Percentiles rank a stretch among this genome's conserved stretches.
These are phyloP conservation scores for Ogataea trehaloabstinens DNA, from an alignment of 805 yeast genomes.

Conservation along the genomic window DNA sequence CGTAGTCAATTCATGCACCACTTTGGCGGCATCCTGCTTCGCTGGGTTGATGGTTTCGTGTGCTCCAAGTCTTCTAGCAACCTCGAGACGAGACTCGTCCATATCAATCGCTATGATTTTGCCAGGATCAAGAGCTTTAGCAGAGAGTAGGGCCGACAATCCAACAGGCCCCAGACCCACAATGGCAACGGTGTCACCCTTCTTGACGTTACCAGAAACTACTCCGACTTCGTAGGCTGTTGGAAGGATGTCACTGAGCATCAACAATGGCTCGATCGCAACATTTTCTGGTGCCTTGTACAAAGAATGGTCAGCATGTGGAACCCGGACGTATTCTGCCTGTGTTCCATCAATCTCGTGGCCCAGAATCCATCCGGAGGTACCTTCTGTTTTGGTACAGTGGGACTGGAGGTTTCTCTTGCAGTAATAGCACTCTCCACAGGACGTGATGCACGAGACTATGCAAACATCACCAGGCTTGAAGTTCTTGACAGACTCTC, in stretches of 20 bases:
- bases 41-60: slow-evolving; percentile 54
- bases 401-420: slow-evolving; percentile 56
- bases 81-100: slow-evolving; percentile 55
- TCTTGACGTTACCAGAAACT: slow-evolving; percentile 47
- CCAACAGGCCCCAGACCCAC: slow-evolving; percentile 73
- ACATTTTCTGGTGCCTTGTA: slow-evolving; percentile 31
- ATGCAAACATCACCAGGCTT: slow-evolving; percentile 58
- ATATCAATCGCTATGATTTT: slow-evolving; percentile 56
- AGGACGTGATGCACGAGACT: slow-evolving; percentile 64
- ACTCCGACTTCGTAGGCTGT: slow-evolving; percentile 70
- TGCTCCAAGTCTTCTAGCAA: slow-evolving; percentile 61
- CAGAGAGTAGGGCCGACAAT: slow-evolving; percentile 56
- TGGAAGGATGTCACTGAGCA: slow-evolving; percentile 64
- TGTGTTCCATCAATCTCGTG: slow-evolving; percentile 68
- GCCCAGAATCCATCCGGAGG: slow-evolving; percentile 52
- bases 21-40: slow-evolving; percentile 39
- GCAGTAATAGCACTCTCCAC: slow-evolving; percentile 59
- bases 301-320: slow-evolving; percentile 43
- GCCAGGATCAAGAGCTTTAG: slow-evolving; percentile 53
- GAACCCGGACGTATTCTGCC: slow-evolving; percentile 58
- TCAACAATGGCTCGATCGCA: slow-evolving; percentile 48
- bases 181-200: slow-evolving; percentile 60
- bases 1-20: slow-evolving; percentile 33
- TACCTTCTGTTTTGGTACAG: slow-evolving; percentile 41
- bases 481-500: slow-evolving; percentile 46